Percentiles rank a stretch among this genome's conserved stretches.
phyloP scores from a whole-genome alignment of 2,329 filamentous ascomycete genomes.

The Pseudovirgaria hyperparasitica region DNA sequence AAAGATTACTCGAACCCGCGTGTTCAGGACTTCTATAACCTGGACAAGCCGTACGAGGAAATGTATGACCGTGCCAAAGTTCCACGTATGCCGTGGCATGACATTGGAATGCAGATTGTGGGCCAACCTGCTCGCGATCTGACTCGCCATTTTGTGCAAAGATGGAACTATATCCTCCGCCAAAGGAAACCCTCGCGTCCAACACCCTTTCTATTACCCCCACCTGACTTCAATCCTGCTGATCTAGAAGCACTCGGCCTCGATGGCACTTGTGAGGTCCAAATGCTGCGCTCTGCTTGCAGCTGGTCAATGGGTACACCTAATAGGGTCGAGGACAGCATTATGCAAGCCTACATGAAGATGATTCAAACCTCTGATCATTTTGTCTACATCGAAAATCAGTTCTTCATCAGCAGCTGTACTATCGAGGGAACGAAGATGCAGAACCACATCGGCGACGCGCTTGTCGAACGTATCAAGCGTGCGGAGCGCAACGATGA shows the following conservation, averaged over 20 bases:
- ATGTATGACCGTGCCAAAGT: constrained; percentile 91
- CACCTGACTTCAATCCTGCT: constrained; percentile 76
- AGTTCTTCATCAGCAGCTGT: constrained; percentile 93
- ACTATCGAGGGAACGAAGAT: constrained; percentile 80
- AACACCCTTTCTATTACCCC: constrained; percentile 83
- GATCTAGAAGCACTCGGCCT: constrained; percentile 82
- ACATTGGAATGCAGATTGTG: constrained; percentile 94
- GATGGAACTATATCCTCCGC: constrained; percentile 93
- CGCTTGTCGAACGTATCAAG: constrained; percentile 81
- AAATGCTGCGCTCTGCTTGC: constrained; percentile 81
- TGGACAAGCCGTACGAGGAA: constrained; percentile 92
- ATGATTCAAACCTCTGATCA: constrained; percentile 92
- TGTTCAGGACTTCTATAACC: constrained; percentile 85
- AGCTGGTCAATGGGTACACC: constrained; percentile 84
- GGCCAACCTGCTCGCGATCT: constrained; percentile 90
- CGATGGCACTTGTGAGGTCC: constrained; percentile 89
- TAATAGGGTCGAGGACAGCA: constrained; percentile 79
- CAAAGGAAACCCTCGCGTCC: constrained; percentile 88
- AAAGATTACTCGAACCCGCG: constrained; percentile 98
- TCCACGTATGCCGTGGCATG: constrained; percentile 96
- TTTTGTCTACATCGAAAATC: constrained; percentile 97
- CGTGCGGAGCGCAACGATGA: constrained; percentile 73
- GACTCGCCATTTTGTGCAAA: constrained; percentile 90
- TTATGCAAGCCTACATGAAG: constrained; percentile 89
- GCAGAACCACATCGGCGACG: constrained; percentile 86